A percentile compares a stretch with the other conserved stretches of the same genome.
Evolutionary conservation across 306 rosid species (phyloP).

Genomic region (Arachis hypogaea): DNA sequence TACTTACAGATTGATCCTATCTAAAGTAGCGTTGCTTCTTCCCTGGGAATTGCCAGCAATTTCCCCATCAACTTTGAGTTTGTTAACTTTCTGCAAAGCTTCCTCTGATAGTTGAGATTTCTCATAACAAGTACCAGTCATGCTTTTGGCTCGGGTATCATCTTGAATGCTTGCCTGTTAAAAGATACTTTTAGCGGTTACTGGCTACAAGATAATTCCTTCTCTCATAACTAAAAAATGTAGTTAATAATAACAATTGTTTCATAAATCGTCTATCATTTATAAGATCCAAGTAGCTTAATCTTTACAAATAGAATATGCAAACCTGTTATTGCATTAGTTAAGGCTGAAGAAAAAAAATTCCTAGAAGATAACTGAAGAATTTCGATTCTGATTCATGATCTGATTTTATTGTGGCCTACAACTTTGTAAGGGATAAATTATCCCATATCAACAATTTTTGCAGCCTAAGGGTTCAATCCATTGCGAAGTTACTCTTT

Average conservation of each 20-base stretch:
- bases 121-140: constrained; percentile 33
- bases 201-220: constrained; percentile 12
- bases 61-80: constrained; percentile 45
- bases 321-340: constrained; percentile 25
- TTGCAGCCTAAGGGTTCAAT: background rate
- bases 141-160: constrained; percentile 40
- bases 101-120: constrained; percentile 46
- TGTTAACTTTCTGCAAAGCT: constrained; percentile 31
- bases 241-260: background rate
- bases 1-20: constrained; percentile 90
- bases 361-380: background rate
- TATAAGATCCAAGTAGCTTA: background rate
- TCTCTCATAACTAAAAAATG: constrained; percentile 16
- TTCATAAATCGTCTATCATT: constrained; percentile 9
- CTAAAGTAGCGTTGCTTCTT: constrained; percentile 67
- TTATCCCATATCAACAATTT: background rate
- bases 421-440: background rate
- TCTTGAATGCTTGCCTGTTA: constrained; percentile 56
- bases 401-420: background rate
- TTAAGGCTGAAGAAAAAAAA: constrained; percentile 19
- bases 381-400: background rate
- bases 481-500: background rate
- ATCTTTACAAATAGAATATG: constrained; percentile 10
- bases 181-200: constrained; percentile 34
- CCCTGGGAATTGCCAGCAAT: constrained; percentile 48